Evolutionary conservation across 768 basidiomycete genomes (phyloP), one percentile per base, ranked within the genome.

Genomic region (Leccinum uliginosum): DNA sequence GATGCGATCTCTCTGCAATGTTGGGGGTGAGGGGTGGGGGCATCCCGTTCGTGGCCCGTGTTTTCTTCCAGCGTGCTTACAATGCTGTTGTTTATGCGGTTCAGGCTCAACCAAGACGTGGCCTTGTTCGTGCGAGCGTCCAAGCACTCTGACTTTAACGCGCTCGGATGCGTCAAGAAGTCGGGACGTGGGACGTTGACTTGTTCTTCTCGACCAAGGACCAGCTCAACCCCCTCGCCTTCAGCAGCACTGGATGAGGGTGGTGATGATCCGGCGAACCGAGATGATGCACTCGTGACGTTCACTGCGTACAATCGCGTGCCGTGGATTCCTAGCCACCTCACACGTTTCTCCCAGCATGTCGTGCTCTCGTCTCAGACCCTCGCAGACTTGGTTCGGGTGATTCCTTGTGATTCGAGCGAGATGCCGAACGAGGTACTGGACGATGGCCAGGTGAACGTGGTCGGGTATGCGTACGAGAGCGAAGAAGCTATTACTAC

Each of bases 311-410:
- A 89, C 65, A 80, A 79, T 60, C 82, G 79, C 54, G 73, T 86
- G 24, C 64, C 79, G 21, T 89, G 87, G 85, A 76, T 80, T 21
- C 80, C 80, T 53, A 82, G 81, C 51, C 78, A 80, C 51, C 73
- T 86, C 11, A 75, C 75, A 48, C 85, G 86, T 35, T 72, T 78
- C 55, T 91, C 89, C 9, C 86, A 86, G 62, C 87, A 91, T 65
- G 80, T 78, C 11, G 67, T 89, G 7, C 67, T 86, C 15, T 84
- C 88, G n/a, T 85, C 84, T 5, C 87, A 91, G 64, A 87, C 84
- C 0, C 78, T 93, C 3, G 78, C 76, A 19, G 85, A 90, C 58
- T 67, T 92, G 12, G 79, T 79, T 55, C 71, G 76, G 5, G 70
- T 72, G 27, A 79, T 93, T 26, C 82, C 84, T 21, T 92, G 91